Percentiles rank a stretch among this genome's conserved stretches.
Conservation (phyloP, 148 eudicot genomes). For the Cornus florida region DNA sequence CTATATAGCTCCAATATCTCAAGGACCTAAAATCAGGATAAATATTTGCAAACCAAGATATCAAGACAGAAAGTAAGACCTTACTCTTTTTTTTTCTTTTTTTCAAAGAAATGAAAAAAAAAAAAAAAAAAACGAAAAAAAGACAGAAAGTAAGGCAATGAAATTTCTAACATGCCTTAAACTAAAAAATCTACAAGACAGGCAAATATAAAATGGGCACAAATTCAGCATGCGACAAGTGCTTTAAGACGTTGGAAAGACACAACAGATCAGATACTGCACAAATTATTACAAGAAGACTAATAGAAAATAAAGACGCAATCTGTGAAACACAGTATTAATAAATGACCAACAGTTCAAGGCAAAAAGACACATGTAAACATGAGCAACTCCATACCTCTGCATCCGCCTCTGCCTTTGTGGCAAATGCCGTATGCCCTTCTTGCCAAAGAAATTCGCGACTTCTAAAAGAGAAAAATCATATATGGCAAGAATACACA, state of each 20-base stretch:
- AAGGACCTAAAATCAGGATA: constrained; percentile 46
- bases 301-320: neutral
- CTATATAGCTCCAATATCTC: constrained; percentile 77
- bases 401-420: constrained; percentile 84
- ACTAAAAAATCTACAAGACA: too few relatives aligned
- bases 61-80: too few relatives aligned
- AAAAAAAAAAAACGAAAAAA: too few relatives aligned
- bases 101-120: too few relatives aligned
- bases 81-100: too few relatives aligned
- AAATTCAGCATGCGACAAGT: neutral
- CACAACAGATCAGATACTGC: neutral
- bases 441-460: constrained; percentile 99
- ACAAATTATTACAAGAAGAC: neutral
- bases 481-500: neutral
- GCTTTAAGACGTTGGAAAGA: neutral
- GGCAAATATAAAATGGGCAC: neutral
- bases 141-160: too few relatives aligned
- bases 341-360: neutral
- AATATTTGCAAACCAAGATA: neutral
- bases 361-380: too few relatives aligned
- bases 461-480: constrained; percentile 51
- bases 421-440: constrained; percentile 97
- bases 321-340: too few relatives aligned
- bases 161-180: too few relatives aligned
- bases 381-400: constrained; percentile 50